Conservation (phyloP, 192 early-diverging fungal species). For the Funneliformis mosseae region DNA sequence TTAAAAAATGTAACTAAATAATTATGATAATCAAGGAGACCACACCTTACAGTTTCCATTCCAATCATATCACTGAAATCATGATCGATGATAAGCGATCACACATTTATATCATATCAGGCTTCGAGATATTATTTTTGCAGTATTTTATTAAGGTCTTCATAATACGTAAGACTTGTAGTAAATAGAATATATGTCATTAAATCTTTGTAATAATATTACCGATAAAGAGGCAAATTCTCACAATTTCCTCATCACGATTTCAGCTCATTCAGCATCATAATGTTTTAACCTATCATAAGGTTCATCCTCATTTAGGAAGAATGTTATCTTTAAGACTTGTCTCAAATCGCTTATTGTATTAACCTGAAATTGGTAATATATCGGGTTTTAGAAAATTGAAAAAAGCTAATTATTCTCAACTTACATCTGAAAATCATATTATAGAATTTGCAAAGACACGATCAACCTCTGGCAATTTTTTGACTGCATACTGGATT, state of each 20-base stretch:
- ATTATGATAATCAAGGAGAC: constrained; percentile 19
- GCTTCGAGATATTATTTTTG: constrained; percentile 30
- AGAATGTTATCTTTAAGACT: constrained; percentile 33
- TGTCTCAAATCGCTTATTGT: constrained; percentile 27
- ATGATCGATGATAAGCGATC: constrained; percentile 36
- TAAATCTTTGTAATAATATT: constrained; percentile 1
- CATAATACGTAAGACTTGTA: constrained; percentile 35
- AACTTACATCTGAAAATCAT: constrained; percentile 35
- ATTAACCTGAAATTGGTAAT: constrained; percentile 34
- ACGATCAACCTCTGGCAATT: constrained; percentile 31
- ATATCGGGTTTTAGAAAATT: constrained; percentile 31
- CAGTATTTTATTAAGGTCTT: constrained; percentile 31
- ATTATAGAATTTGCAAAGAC: constrained; percentile 32
- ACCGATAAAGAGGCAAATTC: constrained; percentile 20
- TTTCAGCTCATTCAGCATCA: constrained; percentile 33
- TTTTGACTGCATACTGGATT: constrained; percentile 21
- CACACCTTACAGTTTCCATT: constrained; percentile 31
- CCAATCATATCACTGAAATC: constrained; percentile 26
- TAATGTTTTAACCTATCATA: constrained; percentile 31
- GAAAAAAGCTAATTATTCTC: constrained; percentile 19
- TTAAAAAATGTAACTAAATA: constrained; percentile 20
- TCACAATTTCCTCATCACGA: constrained; percentile 35
- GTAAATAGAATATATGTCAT: constrained; percentile 31
- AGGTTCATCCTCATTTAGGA: constrained; percentile 27
- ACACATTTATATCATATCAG: constrained; percentile 36